Evolutionary conservation across 352 stramenopile genomes (phyloP).

Genomic region (Globisporangium nagaii): DNA sequence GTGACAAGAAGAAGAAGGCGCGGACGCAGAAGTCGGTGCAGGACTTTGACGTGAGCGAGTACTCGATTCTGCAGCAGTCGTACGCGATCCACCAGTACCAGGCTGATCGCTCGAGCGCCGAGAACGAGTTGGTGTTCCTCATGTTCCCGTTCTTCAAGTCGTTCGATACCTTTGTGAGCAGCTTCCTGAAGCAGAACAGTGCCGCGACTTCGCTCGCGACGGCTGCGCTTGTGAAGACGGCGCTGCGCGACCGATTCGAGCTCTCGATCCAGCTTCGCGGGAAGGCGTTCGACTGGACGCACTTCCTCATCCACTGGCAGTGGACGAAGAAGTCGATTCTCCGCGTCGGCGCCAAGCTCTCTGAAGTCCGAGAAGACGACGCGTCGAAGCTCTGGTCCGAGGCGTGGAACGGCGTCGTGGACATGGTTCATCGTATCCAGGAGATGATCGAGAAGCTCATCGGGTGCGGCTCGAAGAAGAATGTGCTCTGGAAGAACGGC

Average conservation of each 20-base stretch:
- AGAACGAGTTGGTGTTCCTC: conserved; percentile 72
- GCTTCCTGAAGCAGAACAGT: conserved; percentile 13
- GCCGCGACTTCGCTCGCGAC: conserved; percentile 9
- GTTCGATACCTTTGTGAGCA: conserved; percentile 45
- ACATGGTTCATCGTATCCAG: conserved; percentile 73
- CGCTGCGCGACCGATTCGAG: conserved; percentile 62
- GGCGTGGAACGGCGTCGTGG: conserved; percentile 40
- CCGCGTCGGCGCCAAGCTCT: conserved; percentile 13
- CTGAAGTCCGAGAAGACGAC: neutral
- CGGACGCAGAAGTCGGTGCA: conserved; percentile 10
- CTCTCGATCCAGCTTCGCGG: conserved; percentile 72
- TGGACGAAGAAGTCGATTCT: conserved; percentile 63
- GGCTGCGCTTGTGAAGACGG: conserved; percentile 28
- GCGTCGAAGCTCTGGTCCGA: conserved; percentile 12
- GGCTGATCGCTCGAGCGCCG: conserved; percentile 57
- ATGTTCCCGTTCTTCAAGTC: conserved; percentile 61
- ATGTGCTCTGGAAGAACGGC: conserved; percentile 92
- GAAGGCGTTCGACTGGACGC: conserved; percentile 59
- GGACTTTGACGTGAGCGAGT: conserved; percentile 29
- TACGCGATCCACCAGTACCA: conserved; percentile 79
- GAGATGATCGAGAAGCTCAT: conserved; percentile 67
- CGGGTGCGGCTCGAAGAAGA: conserved; percentile 55
- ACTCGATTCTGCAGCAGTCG: conserved; percentile 78
- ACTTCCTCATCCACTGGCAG: conserved; percentile 82
- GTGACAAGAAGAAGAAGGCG: conserved; percentile 15